A percentile compares a stretch with the other conserved stretches of the same genome.
Evolutionary conservation across 805 yeast species (phyloP).

Genomic region (Candida odintsovae): DNA sequence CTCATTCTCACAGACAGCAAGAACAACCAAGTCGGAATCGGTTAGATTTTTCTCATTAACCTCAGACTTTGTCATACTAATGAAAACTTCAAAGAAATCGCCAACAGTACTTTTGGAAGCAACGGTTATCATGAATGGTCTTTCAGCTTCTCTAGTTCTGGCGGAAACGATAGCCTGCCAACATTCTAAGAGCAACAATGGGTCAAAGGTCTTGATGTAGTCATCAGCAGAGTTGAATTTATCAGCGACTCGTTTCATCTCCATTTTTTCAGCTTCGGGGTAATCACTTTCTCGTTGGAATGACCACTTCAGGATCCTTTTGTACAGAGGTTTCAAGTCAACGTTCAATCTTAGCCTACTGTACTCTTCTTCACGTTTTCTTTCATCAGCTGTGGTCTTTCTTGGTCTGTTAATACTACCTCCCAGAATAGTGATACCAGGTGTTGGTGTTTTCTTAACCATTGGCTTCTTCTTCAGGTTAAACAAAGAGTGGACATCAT

Average conservation of each 20-base stretch:
- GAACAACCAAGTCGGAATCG: constrained; percentile 71
- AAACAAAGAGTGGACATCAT: constrained; percentile 32
- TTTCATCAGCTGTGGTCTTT: constrained; percentile 22
- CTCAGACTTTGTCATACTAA: constrained; percentile 52
- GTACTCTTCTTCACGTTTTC: constrained; percentile 59
- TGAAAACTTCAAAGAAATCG: constrained; percentile 81
- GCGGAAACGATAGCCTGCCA: constrained; percentile 87
- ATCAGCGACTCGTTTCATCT: constrained; percentile 38
- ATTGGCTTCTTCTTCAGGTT: constrained; percentile 19
- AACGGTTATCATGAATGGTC: constrained; percentile 59
- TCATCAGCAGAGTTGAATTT: constrained; percentile 53
- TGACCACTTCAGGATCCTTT: constrained; percentile 69
- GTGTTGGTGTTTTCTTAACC: background rate
- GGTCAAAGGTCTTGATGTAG: constrained; percentile 67
- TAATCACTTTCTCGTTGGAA: constrained; percentile 49
- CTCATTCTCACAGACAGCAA: constrained; percentile 38
- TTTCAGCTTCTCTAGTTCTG: constrained; percentile 47
- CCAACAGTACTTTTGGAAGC: constrained; percentile 83
- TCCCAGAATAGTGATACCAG: constrained; percentile 30
- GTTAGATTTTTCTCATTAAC: constrained; percentile 48
- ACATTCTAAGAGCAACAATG: constrained; percentile 79
- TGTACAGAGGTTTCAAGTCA: constrained; percentile 70
- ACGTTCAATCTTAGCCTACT: constrained; percentile 79
- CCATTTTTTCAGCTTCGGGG: constrained; percentile 46
- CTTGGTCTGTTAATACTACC: constrained; percentile 26